These are phyloP conservation scores for Eucalyptus microcorys DNA, from an alignment of 345 rosid genomes.

Conservation along the genomic window DNA sequence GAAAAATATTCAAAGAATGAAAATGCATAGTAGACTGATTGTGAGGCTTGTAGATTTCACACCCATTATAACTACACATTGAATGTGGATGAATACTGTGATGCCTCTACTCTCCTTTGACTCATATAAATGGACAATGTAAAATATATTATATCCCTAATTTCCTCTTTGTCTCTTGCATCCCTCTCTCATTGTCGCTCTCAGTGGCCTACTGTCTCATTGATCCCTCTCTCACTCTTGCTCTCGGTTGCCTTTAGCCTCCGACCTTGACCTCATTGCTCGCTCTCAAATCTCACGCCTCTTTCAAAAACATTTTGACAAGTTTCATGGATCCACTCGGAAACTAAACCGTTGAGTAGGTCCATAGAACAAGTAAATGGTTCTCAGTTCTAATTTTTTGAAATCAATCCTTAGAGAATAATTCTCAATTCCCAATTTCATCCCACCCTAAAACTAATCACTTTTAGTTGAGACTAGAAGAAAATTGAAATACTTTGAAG, in stretches of 20 bases:
- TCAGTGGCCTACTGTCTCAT: fast-evolving
- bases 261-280: too few species aligned
- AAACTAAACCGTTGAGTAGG: fast-evolving
- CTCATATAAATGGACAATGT: neutral
- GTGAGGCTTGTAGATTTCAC: neutral
- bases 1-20: neutral
- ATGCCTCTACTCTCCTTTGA: neutral
- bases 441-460: too few species aligned
- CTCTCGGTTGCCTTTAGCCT: too few species aligned
- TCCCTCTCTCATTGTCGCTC: too few species aligned
- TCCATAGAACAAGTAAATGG: too few species aligned
- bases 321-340: fast-evolving
- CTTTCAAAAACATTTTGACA: too few species aligned
- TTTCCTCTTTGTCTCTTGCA: too few species aligned
- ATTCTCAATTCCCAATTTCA: too few species aligned
- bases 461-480: neutral
- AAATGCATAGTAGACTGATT: fast-evolving
- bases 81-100: neutral
- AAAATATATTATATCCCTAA: neutral
- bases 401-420: fast-evolving
- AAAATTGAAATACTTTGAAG: neutral
- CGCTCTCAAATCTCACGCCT: too few species aligned
- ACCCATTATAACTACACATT: neutral
- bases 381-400: fast-evolving
- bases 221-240: too few species aligned